Conservation (phyloP, 768 basidiomycete genomes). For the Mycena rosella region DNA sequence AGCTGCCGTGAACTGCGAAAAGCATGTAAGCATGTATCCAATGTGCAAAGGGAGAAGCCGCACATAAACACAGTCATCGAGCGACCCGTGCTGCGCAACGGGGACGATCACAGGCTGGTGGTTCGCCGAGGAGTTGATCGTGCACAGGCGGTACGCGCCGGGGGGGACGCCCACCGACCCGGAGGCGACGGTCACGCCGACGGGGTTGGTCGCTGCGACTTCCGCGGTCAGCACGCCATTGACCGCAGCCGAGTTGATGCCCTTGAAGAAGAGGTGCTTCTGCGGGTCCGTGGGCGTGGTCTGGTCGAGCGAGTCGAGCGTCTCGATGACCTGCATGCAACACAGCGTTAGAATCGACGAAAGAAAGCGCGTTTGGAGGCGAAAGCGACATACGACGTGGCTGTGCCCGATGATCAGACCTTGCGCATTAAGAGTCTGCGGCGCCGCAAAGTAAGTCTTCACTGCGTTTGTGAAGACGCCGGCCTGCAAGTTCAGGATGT, state of each 20-base stretch:
- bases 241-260: constrained; percentile 62
- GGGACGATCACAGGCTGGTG: constrained; percentile 63
- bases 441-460: constrained; percentile 62
- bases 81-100: constrained; percentile 64
- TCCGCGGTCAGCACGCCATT: constrained; percentile 40
- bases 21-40: too few relatives aligned
- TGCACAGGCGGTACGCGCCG: constrained; percentile 67
- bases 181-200: too few relatives aligned
- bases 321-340: constrained; percentile 4
- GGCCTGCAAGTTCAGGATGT: constrained; percentile 51
- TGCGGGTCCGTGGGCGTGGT: constrained; percentile 29
- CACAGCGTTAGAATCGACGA: background rate
- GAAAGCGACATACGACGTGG: constrained; percentile 57
- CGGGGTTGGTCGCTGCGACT: constrained; percentile 64
- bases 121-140: constrained; percentile 66
- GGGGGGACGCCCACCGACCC: too few relatives aligned
- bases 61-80: constrained; percentile 65
- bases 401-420: constrained; percentile 65
- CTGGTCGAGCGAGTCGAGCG: background rate
- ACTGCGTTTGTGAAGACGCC: constrained; percentile 68
- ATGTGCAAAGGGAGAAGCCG: too few relatives aligned
- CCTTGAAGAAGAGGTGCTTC: constrained; percentile 77
- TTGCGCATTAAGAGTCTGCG: constrained; percentile 60
- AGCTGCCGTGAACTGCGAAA: too few relatives aligned
- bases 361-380: constrained; percentile 31